These are phyloP conservation scores for Globisporangium cylindrosporum DNA, from an alignment of 352 stramenopile species.

Conservation along the genomic window DNA sequence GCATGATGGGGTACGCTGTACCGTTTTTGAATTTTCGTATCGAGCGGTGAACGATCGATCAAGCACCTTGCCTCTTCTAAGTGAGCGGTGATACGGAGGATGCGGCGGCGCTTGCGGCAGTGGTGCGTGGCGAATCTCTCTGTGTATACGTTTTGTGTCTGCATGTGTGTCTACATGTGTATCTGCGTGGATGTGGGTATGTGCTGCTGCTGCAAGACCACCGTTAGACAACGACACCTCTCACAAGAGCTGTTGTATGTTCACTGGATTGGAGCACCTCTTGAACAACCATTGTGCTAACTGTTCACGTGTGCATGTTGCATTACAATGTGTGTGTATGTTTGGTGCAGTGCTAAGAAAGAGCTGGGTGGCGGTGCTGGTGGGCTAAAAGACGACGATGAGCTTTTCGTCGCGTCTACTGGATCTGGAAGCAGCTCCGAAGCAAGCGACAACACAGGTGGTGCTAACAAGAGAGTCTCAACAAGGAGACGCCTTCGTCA, in stretches of 20 bases:
- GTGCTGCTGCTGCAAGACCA: background rate
- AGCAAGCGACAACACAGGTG: background rate
- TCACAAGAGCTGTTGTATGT: background rate
- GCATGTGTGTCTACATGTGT: background rate
- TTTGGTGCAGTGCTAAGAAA: background rate
- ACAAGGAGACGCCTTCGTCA: constrained; percentile 8
- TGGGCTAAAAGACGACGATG: background rate
- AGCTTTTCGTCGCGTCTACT: constrained; percentile 11
- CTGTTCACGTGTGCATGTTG: background rate
- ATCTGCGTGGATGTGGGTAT: background rate
- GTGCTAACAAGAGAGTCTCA: background rate
- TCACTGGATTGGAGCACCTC: background rate
- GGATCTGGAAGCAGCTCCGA: constrained; percentile 4
- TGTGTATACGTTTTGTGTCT: background rate
- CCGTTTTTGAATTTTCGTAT: constrained; percentile 17
- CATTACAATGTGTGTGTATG: background rate
- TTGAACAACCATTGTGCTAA: background rate
- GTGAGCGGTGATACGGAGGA: background rate
- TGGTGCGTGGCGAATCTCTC: background rate
- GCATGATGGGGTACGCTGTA: background rate
- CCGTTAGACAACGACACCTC: background rate
- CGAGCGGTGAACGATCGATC: background rate
- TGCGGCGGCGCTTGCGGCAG: constrained; percentile 11
- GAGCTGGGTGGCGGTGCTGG: background rate
- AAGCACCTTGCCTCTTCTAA: background rate